Evolutionary conservation across 305 asterid species (phyloP).

Genomic region (Solanum chacoense): DNA sequence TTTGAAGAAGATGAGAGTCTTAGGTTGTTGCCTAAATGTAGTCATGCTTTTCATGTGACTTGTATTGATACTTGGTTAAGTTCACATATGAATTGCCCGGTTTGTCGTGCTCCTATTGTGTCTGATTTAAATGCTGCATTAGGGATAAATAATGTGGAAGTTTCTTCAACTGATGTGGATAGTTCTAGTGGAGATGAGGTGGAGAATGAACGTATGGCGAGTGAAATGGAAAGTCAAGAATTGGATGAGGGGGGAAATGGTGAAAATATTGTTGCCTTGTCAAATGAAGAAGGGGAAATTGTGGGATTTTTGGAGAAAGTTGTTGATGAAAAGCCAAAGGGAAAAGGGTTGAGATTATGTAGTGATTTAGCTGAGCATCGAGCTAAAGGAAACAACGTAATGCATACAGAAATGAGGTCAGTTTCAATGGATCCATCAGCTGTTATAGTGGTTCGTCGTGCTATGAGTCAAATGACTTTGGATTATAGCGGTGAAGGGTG

Average conservation of each 20-base stretch:
- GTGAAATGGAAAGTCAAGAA: neutral
- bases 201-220: neutral
- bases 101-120: conserved; percentile 61
- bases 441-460: conserved; percentile 10
- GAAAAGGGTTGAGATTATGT: conserved; percentile 21
- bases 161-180: neutral
- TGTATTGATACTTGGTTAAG: conserved; percentile 74
- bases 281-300: neutral
- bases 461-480: neutral
- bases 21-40: conserved; percentile 63
- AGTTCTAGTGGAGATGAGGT: neutral
- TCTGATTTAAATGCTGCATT: neutral
- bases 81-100: conserved; percentile 58
- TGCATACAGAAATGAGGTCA: conserved; percentile 34
- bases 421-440: conserved; percentile 43
- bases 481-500: conserved; percentile 6
- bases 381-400: conserved; percentile 16
- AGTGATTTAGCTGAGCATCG: conserved; percentile 34
- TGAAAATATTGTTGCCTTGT: neutral
- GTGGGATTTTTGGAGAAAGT: neutral
- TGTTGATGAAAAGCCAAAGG: conserved; percentile 19
- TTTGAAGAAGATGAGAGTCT: conserved; percentile 51
- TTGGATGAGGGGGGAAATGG: neutral
- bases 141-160: neutral
- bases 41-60: conserved; percentile 55